These are phyloP conservation scores for Olyra latifolia DNA, from an alignment of 176 grass and related monocot genomes.

Conservation along the genomic window DNA sequence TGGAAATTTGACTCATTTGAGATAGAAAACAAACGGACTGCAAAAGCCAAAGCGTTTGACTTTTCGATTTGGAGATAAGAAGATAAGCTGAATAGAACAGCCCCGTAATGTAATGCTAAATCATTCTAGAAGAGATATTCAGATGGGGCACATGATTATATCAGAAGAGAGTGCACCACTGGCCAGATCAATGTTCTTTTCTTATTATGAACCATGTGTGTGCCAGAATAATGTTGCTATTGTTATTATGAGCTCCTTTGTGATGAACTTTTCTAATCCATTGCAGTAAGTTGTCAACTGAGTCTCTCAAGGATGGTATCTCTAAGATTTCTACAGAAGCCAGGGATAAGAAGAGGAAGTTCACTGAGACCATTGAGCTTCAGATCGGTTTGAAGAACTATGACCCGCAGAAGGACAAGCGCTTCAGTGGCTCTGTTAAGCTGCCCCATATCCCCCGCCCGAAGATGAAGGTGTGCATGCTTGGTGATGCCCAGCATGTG, in stretches of 20 bases:
- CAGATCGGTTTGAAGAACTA: conserved; percentile 93
- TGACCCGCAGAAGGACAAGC: conserved; percentile 81
- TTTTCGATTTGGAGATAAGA: too few relatives aligned
- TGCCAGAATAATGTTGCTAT: background rate
- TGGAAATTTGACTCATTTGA: too few relatives aligned
- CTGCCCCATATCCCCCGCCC: conserved; percentile 77
- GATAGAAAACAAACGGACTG: too few relatives aligned
- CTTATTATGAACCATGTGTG: background rate
- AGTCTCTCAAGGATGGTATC: conserved; percentile 63
- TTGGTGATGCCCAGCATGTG: conserved; percentile 76
- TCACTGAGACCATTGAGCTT: conserved; percentile 75
- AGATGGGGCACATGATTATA: background rate
- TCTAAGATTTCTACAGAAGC: conserved; percentile 42
- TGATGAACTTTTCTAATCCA: background rate
- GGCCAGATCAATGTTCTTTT: background rate
- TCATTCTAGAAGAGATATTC: background rate
- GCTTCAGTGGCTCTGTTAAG: conserved; percentile 77
- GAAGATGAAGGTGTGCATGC: conserved; percentile 89
- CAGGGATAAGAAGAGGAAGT: conserved; percentile 68
- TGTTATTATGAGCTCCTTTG: background rate
- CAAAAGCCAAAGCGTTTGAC: too few relatives aligned
- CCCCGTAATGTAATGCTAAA: background rate
- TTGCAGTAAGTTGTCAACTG: conserved; percentile 66
- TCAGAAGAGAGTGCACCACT: background rate
- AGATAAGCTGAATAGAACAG: too few relatives aligned